Percentiles rank a stretch among this genome's conserved stretches.
Conservation (phyloP, 1,139 yeast genomes). For the Blastobotrys illinoisensis region DNA sequence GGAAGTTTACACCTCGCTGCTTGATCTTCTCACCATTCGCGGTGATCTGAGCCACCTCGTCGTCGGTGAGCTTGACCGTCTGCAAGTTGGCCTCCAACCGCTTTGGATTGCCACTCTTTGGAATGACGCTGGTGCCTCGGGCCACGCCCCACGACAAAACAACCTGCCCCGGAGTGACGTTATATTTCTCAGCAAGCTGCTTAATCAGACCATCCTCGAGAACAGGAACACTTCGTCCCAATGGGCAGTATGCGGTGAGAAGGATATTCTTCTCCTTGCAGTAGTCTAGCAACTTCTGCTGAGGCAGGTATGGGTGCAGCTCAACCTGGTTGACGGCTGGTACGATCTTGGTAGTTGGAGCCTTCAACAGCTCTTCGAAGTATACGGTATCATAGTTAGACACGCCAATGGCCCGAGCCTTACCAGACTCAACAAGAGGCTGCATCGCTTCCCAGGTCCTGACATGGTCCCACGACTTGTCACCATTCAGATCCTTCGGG, state of each 20-base stretch:
- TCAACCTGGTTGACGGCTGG: constrained; percentile 77
- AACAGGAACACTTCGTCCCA: constrained; percentile 32
- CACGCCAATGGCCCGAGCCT: constrained; percentile 66
- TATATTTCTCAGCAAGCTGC: constrained; percentile 49
- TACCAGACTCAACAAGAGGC: constrained; percentile 51
- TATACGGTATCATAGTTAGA: constrained; percentile 60
- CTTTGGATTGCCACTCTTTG: constrained; percentile 58
- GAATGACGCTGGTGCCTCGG: constrained; percentile 62
- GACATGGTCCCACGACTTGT: constrained; percentile 20
- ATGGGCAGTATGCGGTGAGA: constrained; percentile 72
- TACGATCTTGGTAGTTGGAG: constrained; percentile 45
- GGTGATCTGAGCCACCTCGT: constrained; percentile 34
- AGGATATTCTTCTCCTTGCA: constrained; percentile 49
- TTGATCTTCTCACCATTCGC: background rate
- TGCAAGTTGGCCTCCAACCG: constrained; percentile 55
- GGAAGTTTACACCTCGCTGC: background rate
- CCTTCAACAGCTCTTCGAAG: constrained; percentile 46
- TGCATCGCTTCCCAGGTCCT: constrained; percentile 75
- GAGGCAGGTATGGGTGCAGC: constrained; percentile 71
- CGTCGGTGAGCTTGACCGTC: constrained; percentile 45
- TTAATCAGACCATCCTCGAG: constrained; percentile 42
- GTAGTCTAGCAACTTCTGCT: constrained; percentile 53
- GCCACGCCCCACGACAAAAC: constrained; percentile 65
- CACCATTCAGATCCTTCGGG: background rate
- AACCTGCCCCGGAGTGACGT: constrained; percentile 54